Evolutionary conservation across 352 stramenopile species (phyloP).

Genomic region (Phytopythium litorale): DNA sequence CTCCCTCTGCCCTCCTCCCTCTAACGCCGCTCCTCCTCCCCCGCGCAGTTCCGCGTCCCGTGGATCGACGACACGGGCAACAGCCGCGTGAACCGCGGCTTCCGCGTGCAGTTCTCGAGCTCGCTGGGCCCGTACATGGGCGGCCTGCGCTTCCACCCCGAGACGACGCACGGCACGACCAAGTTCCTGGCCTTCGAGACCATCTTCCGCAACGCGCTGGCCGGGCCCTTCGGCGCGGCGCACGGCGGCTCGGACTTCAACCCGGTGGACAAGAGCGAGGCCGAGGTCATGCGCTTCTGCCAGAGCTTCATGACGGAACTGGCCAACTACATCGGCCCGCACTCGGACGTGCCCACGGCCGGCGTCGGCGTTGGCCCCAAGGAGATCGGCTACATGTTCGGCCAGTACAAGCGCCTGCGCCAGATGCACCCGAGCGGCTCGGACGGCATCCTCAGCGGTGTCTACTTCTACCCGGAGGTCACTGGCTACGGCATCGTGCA

Average conservation of each 20-base stretch:
- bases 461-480: slow-evolving; percentile 89
- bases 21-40: not conserved
- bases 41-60: slow-evolving; percentile 91
- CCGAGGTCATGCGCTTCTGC: slow-evolving; percentile 98
- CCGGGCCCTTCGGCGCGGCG: slow-evolving; percentile 64
- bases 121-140: slow-evolving; percentile 93
- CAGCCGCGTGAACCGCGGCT: slow-evolving; percentile 95
- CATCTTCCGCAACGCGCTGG: slow-evolving; percentile 95
- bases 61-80: slow-evolving; percentile 97
- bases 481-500: slow-evolving; percentile 93
- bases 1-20: not conserved
- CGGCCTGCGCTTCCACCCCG: slow-evolving; percentile 92
- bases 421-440: slow-evolving; percentile 77
- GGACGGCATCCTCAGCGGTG: slow-evolving; percentile 87
- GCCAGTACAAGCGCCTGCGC: slow-evolving; percentile 97
- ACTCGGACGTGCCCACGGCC: slow-evolving; percentile 94
- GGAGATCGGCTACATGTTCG: slow-evolving; percentile 97
- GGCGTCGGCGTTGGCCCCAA: slow-evolving; percentile 92
- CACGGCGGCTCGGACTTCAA: slow-evolving; percentile 97
- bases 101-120: slow-evolving; percentile 96
- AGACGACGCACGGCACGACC: slow-evolving; percentile 86
- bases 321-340: slow-evolving; percentile 96
- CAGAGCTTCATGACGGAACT: slow-evolving; percentile 98
- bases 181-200: slow-evolving; percentile 94
- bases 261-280: slow-evolving; percentile 95